Conservation (phyloP, 163 green algal genomes). For the Picocystis sp. region DNA sequence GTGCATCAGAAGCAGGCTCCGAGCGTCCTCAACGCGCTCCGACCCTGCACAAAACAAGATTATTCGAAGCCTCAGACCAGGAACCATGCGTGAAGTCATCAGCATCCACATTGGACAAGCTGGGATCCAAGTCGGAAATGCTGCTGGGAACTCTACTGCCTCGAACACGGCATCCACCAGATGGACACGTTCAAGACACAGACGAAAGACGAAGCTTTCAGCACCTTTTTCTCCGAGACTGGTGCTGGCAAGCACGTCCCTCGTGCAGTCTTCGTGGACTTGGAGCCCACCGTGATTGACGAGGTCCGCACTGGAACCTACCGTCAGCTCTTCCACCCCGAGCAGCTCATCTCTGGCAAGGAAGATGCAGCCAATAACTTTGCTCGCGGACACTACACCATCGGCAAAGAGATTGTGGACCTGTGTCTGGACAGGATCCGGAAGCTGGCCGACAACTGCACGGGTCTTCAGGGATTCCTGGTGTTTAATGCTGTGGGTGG, state of each 20-base stretch:
- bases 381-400: conserved; percentile 48
- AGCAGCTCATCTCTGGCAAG: conserved; percentile 99
- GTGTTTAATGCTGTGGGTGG: conserved; percentile 98
- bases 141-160: conserved; percentile 85
- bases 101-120: conserved; percentile 88
- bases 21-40: no score
- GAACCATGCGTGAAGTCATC: conserved; percentile 79
- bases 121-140: conserved; percentile 87
- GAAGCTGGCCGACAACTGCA: conserved; percentile 99
- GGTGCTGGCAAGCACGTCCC: conserved; percentile 97
- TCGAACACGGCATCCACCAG: conserved; percentile 46
- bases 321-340: conserved; percentile 98
- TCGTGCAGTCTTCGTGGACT: conserved; percentile 91
- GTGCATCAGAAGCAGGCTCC: no score
- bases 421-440: conserved; percentile 93
- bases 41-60: no score
- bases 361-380: conserved; percentile 99
- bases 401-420: conserved; percentile 93
- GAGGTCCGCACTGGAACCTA: conserved; percentile 97
- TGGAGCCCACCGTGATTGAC: conserved; percentile 97
- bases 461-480: conserved; percentile 95
- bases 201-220: conserved; percentile 95
- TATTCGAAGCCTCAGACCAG: background rate
- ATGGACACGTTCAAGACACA: conserved; percentile 83
- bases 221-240: conserved; percentile 99